Percentiles rank a stretch among this genome's conserved stretches.
Conservation (phyloP, 2,329 filamentous ascomycete genomes). For the Hymenoscyphus infarciens region DNA sequence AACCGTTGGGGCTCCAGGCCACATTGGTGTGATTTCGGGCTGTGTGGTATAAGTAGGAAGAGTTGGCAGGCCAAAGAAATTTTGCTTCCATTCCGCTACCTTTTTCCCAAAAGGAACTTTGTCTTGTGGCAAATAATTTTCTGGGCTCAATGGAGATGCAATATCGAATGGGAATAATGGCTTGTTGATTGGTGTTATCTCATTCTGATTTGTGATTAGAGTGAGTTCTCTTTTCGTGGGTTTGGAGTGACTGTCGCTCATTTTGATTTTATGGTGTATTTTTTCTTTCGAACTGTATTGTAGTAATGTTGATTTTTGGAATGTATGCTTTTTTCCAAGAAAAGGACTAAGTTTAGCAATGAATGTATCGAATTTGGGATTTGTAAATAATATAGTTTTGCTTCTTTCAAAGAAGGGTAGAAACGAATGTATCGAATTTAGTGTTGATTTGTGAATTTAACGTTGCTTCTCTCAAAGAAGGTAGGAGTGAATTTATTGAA, state of each 20-base stretch:
- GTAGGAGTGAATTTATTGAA: too few species aligned
- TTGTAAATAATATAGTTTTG: too few species aligned
- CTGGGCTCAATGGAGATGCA: not conserved
- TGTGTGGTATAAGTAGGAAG: not conserved
- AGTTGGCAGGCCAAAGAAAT: slow-evolving; percentile 1
- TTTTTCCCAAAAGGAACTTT: not conserved
- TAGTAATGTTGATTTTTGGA: too few species aligned
- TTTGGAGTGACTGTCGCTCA: not conserved
- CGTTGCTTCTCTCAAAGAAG: too few species aligned
- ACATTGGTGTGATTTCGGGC: not conserved
- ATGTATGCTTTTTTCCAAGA: too few species aligned
- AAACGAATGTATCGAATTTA: too few species aligned
- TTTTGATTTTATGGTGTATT: not conserved
- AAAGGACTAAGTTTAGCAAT: too few species aligned
- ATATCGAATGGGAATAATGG: slow-evolving; percentile 1
- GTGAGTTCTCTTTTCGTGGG: slow-evolving; percentile 4
- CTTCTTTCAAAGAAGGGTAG: too few species aligned
- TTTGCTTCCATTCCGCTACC: slow-evolving; percentile 6
- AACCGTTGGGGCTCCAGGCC: not conserved
- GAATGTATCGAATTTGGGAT: too few species aligned
- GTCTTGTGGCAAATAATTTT: not conserved
- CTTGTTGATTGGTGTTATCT: slow-evolving; percentile 3
- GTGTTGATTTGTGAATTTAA: too few species aligned
- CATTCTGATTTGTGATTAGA: not conserved
- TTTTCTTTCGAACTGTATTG: not conserved